Evolutionary conservation across 345 rosid species (phyloP).

Genomic region (Euclidium syriacum): DNA sequence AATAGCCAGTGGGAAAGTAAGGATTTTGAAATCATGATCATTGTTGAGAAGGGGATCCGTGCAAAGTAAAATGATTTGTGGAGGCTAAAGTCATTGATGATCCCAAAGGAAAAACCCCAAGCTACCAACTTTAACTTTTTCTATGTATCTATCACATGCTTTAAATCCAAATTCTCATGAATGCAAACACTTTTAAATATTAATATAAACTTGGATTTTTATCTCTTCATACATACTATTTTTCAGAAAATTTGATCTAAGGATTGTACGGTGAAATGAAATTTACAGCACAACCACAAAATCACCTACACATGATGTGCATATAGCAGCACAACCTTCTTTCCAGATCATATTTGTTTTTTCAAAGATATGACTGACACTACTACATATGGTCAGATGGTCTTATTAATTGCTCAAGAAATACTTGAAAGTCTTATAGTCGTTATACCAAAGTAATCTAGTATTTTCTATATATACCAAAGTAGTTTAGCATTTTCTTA

Average conservation of each 20-base stretch:
- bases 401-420: too few relatives aligned
- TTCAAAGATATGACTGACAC: too few relatives aligned
- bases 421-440: too few relatives aligned
- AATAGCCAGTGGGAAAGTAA: slow-evolving; percentile 1
- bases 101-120: slow-evolving; percentile 24
- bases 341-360: too few relatives aligned
- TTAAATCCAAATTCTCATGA: slow-evolving; percentile 16
- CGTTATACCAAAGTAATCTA: too few relatives aligned
- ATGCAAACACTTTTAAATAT: background rate
- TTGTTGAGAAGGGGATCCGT: slow-evolving; percentile 25
- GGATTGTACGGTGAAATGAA: background rate
- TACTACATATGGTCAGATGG: too few relatives aligned
- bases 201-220: background rate
- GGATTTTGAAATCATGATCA: background rate
- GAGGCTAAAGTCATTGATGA: slow-evolving; percentile 27
- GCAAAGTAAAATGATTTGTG: slow-evolving; percentile 27
- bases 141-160: slow-evolving; percentile 16
- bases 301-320: background rate
- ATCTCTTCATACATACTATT: background rate
- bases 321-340: background rate
- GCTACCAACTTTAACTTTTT: slow-evolving; percentile 29
- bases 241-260: background rate
- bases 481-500: too few relatives aligned
- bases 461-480: too few relatives aligned
- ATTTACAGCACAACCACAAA: background rate